Evolutionary conservation across 2,329 filamentous ascomycete genomes (phyloP), one percentile per base, ranked within the genome.

Genomic region (Alternaria solani): DNA sequence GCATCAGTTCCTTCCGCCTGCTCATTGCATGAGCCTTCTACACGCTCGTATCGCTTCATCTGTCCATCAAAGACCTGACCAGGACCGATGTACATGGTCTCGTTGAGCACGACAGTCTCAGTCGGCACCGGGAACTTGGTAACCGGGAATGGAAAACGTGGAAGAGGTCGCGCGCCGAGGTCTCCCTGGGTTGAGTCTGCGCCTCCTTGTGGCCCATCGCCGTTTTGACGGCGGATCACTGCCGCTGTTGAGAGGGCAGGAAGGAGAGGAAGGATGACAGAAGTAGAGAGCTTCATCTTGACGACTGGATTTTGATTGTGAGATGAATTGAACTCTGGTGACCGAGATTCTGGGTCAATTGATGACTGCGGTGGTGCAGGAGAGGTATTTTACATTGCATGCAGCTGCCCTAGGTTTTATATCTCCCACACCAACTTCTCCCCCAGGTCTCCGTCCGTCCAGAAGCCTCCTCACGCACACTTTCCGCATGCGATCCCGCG

Each of bases 1-100:
- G 69, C 69, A 26, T 71, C 69, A 11, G 66, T 71, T 32, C 67
- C 69, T 38, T 71, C 69, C 4, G 69, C 69, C 49, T 71, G 69
- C 32, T 71, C 69, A 39, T 67, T 70, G 47, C 69, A 71, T 42
- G 64, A 67, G 16, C 69, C 69, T 38, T 71, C 67, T 8, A 47
- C 58, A 34, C 67, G 67, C 61, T 71, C 69, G 26, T 71, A 71
- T 34, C 69, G 67, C 63, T 70, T 71, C 69, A 71, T 71, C 46
- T 70, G 60, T 23, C 69, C 69, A 47, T 71, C 69, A 8, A 70
- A 71, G 25, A 69, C 62, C 55, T 71, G 57, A 2, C 69, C 69
- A 8, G 67, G 66, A 23, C 61, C 62, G 44, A 71, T 69, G 57
- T 71, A 71, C 63, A 64, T 66, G 43, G 67, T 69, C 64, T 70